Conservation (phyloP, 805 yeast genomes). For the Barnettozyma wickerhamii region DNA sequence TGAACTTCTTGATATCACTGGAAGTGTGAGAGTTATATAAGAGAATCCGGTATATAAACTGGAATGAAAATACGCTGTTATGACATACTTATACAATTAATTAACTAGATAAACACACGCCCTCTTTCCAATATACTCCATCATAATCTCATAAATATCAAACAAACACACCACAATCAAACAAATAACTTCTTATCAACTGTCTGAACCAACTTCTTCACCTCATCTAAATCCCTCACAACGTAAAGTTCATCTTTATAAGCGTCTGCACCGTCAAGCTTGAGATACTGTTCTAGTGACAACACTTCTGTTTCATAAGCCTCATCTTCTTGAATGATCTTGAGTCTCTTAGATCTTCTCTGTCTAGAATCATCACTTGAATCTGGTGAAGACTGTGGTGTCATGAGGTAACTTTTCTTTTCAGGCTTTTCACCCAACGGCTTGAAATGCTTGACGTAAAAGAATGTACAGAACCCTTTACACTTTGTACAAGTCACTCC, state of each 20-base stretch:
- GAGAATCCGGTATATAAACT: no score
- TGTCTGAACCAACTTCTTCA: conserved; percentile 13
- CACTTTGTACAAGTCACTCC: conserved; percentile 32
- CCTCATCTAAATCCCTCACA: conserved; percentile 15
- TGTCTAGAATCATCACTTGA: conserved; percentile 12
- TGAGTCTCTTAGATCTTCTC: conserved; percentile 24
- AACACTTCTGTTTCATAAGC: conserved; percentile 7
- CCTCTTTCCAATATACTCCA: no score
- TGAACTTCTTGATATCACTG: conserved; percentile 7
- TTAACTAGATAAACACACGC: no score
- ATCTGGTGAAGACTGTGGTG: conserved; percentile 23
- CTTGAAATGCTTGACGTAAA: conserved; percentile 25
- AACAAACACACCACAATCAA: background rate
- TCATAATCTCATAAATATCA: no score
- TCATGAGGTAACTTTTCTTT: conserved; percentile 14
- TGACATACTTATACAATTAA: background rate
- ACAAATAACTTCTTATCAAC: conserved; percentile 8
- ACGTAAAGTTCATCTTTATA: conserved; percentile 13
- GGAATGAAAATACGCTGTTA: no score
- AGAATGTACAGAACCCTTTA: conserved; percentile 34
- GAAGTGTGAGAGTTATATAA: background rate
- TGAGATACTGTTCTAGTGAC: conserved; percentile 25
- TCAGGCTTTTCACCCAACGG: background rate
- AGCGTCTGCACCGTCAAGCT: conserved; percentile 2
- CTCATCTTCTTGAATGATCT: conserved; percentile 14